Evolutionary conservation across 2,329 filamentous ascomycete species (phyloP).

Genomic region (Neofusicoccum ribis): DNA sequence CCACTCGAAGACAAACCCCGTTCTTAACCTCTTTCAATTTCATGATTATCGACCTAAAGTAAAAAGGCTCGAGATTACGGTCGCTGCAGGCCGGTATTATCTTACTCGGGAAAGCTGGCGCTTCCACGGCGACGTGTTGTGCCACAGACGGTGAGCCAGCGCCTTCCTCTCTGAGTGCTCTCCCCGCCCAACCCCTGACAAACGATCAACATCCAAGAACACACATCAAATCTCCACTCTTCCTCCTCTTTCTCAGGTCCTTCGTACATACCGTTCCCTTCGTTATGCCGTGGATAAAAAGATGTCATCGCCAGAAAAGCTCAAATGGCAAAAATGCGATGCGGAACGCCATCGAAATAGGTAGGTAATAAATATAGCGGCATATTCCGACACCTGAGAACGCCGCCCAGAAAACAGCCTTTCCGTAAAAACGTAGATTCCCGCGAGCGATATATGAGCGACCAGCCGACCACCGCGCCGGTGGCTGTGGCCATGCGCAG

Average conservation of each 20-base stretch:
- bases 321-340: constrained; percentile 12
- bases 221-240: background rate
- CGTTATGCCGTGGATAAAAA: constrained; percentile 16
- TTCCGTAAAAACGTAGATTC: constrained; percentile 17
- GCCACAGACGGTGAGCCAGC: background rate
- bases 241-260: background rate
- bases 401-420: constrained; percentile 14
- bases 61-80: constrained; percentile 14
- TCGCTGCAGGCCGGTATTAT: constrained; percentile 3
- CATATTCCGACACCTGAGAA: constrained; percentile 14
- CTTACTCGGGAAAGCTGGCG: constrained; percentile 10
- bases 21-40: constrained; percentile 14
- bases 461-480: constrained; percentile 5
- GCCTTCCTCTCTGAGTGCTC: background rate
- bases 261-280: constrained; percentile 14
- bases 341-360: constrained; percentile 13
- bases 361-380: constrained; percentile 8
- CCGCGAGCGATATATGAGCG: constrained; percentile 11
- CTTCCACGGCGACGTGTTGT: background rate
- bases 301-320: constrained; percentile 11
- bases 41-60: constrained; percentile 15
- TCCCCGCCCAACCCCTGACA: background rate
- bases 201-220: background rate
- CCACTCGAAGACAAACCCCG: no score
- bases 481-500: constrained; percentile 1